Base-by-base conservation (phyloP, 768 basidiomycete species). In the Butyriboletus loyo region DNA sequence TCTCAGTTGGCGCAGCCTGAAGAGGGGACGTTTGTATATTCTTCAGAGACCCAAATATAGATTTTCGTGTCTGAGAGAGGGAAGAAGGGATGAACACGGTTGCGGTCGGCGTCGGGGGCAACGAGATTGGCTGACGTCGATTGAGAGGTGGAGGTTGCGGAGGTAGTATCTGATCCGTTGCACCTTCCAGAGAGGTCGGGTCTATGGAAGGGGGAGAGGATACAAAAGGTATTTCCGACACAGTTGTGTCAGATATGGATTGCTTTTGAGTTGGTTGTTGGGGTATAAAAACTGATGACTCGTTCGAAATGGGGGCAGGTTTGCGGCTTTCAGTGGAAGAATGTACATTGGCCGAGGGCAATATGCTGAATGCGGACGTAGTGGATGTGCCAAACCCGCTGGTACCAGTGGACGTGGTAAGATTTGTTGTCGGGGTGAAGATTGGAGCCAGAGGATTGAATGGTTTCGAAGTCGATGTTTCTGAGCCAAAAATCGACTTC, bases 21-120 rank as follows among this genome's bases (percentile, higher is more conserved):
- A 70, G 37, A 0, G 50, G 22, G 11, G 49, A 37, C 4, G 68
- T 68, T 27, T 70, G 66, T 47, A 72, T n/a, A 32, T 57, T 65
- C 39, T 51, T 57, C 27, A 68, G 39, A 13, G 64, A 55, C 4
- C 49, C 52, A 24, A 60, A 55, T n/a, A 61, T 49, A 19, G 64
- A 59, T 13, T 62, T 64, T 19, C 61, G 57, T 22, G 50, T 53
- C 11, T 36, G 30, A 28, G 59, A 7, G 7, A 55, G 19, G 14
- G 60, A 49, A 3, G 60, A 14, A 31, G 68, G 56, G 5, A 58
- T 61, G 27, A 49, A 60, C 1, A 55, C 7, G 19, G 60, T 52
- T 14, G 61, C 55, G 34, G 65, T 70, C 7, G 69, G 69, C 13
- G 69, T 71, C 11, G 66, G n/a, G 3, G 69, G 69, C n/a, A 71